Evolutionary conservation across 176 grass and related monocot species (phyloP).

Genomic region (Echinochloa phyllopogon): DNA sequence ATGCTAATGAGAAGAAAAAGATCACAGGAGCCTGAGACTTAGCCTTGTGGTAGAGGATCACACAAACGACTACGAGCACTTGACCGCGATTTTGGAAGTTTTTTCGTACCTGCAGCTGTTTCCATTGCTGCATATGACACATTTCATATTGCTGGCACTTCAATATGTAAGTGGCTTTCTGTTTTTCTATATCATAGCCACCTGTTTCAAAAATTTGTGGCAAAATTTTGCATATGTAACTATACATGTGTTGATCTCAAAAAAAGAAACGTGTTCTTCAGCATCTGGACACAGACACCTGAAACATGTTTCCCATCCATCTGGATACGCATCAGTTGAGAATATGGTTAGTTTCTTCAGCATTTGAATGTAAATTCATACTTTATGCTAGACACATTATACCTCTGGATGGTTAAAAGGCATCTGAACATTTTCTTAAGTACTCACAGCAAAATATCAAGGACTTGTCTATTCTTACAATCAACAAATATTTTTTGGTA

Average conservation of each 20-base stretch:
- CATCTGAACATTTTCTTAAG: conserved; percentile 5
- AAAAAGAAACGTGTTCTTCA: conserved; percentile 5
- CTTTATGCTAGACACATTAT: neutral
- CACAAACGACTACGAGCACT: neutral
- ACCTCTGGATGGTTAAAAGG: neutral
- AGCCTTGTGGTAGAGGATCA: conserved; percentile 11
- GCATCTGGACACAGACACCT: conserved; percentile 15
- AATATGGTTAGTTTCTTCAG: neutral
- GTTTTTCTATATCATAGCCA: neutral
- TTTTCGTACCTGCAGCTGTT: neutral
- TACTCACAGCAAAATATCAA: neutral
- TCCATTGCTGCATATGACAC: neutral
- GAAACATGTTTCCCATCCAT: neutral
- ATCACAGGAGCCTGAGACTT: conserved; percentile 20
- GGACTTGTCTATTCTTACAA: conserved; percentile 27
- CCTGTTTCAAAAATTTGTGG: conserved; percentile 3
- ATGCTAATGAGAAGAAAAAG: neutral
- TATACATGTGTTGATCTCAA: neutral
- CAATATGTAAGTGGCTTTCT: neutral
- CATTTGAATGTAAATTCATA: conserved; percentile 6
- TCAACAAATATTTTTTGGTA: conserved; percentile 19
- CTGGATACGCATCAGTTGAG: conserved; percentile 2
- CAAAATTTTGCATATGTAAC: neutral
- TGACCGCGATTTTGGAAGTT: neutral
- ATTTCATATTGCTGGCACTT: neutral